Base-by-base conservation (phyloP, 495 filamentous ascomycete genomes). In the Articulospora tetracladia region DNA sequence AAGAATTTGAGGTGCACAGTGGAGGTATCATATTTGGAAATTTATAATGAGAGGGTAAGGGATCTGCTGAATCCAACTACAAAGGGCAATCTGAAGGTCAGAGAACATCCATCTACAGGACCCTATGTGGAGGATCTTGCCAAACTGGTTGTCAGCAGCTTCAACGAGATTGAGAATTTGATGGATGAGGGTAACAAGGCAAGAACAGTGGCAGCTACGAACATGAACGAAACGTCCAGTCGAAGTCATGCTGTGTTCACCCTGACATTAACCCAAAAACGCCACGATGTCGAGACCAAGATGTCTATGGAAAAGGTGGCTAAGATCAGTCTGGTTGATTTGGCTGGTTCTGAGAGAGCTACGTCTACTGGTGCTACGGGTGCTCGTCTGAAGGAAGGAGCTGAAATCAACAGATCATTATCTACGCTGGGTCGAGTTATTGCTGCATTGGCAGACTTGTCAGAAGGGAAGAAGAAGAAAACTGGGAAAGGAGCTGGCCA, bases 131-230 rank as follows among this genome's bases (percentile, higher is more conserved):
- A 99, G 71, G 94, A 99, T 76, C 78, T 99, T 64, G 93, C 94
- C 47, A 99, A 97, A 67, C 74, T 99, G 39, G 92, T 95, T n/a
- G 94, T 99, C n/a, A 84, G 91, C 55, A 93, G 91, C 22, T 98
- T 98, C 70, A 81, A 86, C 49, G 94, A 98, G 71, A 98, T 98
- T 66, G 94, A 98, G 68, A 84, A 96, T 68, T 77, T 99, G 67
- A 98, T 99, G 95, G 95, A 98, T 73, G 94, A 98, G 74, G 95
- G 95, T 65, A 98, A 98, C 76, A 98, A 98, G 72, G 95, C 95
- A 7, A 80, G 95, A 77, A 99, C 95, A 20, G 95, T 99, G 36
- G 95, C 95, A 3, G 95, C 95, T 3, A 99, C 95, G 36, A 99
- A 97, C 79, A 98, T 98, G 94, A 99, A 99, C 78, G 94, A 98